These are phyloP conservation scores for Suhomyces sp. DNA, from an alignment of 805 yeast species.

Conservation along the genomic window DNA sequence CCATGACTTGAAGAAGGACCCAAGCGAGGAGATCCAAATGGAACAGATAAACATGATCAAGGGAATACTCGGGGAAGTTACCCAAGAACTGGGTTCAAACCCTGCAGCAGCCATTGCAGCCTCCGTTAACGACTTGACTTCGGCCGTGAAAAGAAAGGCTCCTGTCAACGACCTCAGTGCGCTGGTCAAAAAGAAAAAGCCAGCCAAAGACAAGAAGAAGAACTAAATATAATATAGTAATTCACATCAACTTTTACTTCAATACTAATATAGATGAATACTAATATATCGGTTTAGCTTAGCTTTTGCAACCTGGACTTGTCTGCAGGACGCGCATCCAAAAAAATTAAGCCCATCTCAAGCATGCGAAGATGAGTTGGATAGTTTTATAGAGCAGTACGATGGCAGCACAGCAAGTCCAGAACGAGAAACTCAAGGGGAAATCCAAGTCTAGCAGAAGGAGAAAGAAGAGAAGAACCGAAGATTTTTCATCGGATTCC, in stretches of 20 bases:
- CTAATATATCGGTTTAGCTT: too few species aligned
- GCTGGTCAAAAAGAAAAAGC: conserved; percentile 52
- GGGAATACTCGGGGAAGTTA: conserved; percentile 54
- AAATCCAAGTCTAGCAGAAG: conserved; percentile 44
- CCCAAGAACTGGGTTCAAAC: conserved; percentile 8
- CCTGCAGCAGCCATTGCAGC: conserved; percentile 9
- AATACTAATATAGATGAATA: too few species aligned
- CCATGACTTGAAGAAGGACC: conserved; percentile 52
- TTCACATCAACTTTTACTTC: too few species aligned
- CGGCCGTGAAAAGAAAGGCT: conserved; percentile 54
- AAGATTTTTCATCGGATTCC: conserved; percentile 59
- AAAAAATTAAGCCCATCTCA: conserved; percentile 1
- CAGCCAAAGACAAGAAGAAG: background rate
- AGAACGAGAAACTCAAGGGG: conserved; percentile 8
- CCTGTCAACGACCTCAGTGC: conserved; percentile 12
- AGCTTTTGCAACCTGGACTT: background rate
- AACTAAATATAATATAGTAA: background rate
- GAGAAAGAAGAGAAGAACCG: conserved; percentile 80
- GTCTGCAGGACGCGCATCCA: background rate
- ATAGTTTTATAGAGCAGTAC: background rate
- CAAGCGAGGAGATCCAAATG: conserved; percentile 45
- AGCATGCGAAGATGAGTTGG: background rate
- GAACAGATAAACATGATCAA: conserved; percentile 53
- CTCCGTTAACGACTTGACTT: conserved; percentile 58
- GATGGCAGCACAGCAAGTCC: conserved; percentile 9